Evolutionary conservation across 2,329 filamentous ascomycete species (phyloP).

Genomic region (Microcyclospora pomicola): DNA sequence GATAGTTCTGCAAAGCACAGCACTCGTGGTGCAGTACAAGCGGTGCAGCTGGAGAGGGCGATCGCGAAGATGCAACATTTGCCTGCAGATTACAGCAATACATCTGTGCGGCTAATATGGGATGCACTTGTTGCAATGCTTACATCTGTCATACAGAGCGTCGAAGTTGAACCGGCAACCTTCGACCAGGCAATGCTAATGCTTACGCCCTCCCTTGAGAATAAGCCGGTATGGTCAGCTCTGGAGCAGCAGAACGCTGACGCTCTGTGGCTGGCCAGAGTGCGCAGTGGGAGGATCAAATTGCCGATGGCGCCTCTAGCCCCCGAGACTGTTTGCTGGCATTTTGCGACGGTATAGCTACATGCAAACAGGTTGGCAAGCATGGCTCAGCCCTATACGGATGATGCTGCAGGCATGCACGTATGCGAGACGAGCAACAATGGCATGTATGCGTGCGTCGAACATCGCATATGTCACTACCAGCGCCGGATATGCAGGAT

Average conservation of each 20-base stretch:
- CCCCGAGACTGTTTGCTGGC: background rate
- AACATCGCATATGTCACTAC: too few species aligned
- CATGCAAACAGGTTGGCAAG: background rate
- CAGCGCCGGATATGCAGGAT: too few species aligned
- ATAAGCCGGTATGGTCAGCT: slow-evolving; percentile 37
- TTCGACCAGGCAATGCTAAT: slow-evolving; percentile 60
- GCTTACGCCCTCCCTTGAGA: slow-evolving; percentile 30
- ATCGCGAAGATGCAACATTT: slow-evolving; percentile 9
- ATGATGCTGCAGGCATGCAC: too few species aligned
- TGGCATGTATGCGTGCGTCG: background rate
- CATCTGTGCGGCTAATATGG: slow-evolving; percentile 51
- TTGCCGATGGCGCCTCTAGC: background rate
- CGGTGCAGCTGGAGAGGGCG: slow-evolving; percentile 3
- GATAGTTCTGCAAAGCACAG: background rate
- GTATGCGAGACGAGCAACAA: background rate
- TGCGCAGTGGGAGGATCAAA: slow-evolving; percentile 6
- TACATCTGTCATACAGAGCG: slow-evolving; percentile 45
- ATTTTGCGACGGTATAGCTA: background rate
- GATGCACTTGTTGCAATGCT: slow-evolving; percentile 47
- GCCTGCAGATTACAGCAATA: slow-evolving; percentile 31
- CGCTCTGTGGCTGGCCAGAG: slow-evolving; percentile 58
- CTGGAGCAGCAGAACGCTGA: slow-evolving; percentile 56
- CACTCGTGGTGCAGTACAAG: background rate
- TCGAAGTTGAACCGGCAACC: slow-evolving; percentile 51
- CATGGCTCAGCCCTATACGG: too few species aligned